Evolutionary conservation across 2,329 filamentous ascomycete genomes (phyloP), one percentile per base, ranked within the genome.

Genomic region (Claviceps arundinis): DNA sequence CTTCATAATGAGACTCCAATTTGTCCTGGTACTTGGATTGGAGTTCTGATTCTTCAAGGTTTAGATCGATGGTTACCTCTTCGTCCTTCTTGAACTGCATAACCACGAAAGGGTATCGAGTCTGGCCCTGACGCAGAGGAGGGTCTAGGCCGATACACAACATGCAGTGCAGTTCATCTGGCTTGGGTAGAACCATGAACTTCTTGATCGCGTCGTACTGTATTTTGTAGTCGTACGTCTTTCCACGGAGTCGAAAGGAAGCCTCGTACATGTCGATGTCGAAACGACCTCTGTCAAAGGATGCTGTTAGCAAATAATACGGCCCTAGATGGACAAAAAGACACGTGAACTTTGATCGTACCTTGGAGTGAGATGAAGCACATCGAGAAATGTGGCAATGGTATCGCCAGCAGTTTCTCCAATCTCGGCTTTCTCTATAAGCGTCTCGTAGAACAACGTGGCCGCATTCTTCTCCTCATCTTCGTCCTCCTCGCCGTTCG

Each of bases 191-290:
- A 34, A 97, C 80, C 83, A 98, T 96, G 67, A 97, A 97, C 68
- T 97, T 97, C 76, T 98, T 98, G 72, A 97, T 89, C 48, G 85
- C 82, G 53, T 96, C 88, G 70, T 96, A 98, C 68, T 96, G 89
- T 59, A 98, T 97, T 79, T 98, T 98, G 81, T 98, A 98, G 73
- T 98, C 94, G 75, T 98, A 98, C 24, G 93, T 98, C 73, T 98
- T 98, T 63, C 93, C 93, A 58, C 93, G 91, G 56, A 98, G 79
- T 56, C 93, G 86, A 78, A 98, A 97, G 2, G 93, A 97, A 16
- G 82, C 85, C 69, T 97, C 93, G 78, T 98, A 98, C 86, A 98
- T 95, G 69, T 98, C 93, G 72, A 98, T 95, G 68, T 97, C 93
- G 77, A 98, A 98, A 59, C 93, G 91, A 68, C 93, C 94, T 86